Percentiles rank a stretch among this genome's conserved stretches.
phyloP scores from a whole-genome alignment of 495 filamentous ascomycete genomes.

The Penicillium parvum region DNA sequence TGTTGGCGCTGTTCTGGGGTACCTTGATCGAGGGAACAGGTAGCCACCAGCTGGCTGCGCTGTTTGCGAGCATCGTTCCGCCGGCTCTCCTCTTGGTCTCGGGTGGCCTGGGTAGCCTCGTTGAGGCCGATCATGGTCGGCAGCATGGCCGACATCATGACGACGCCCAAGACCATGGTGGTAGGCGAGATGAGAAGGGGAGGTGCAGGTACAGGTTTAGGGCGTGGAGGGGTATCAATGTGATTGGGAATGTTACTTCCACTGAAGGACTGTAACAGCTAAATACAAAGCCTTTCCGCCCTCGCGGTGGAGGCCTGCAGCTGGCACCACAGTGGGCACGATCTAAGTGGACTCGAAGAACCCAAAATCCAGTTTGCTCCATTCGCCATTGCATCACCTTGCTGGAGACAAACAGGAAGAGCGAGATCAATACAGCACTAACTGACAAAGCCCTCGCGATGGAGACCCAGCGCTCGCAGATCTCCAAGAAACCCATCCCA shows the following conservation, averaged over 20 bases:
- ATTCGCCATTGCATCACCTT: conserved; percentile 16
- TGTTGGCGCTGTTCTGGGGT: conserved; percentile 17
- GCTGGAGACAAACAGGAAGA: conserved; percentile 13
- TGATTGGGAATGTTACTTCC: not conserved
- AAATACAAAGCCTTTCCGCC: conserved; percentile 14
- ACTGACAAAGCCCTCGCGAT: not conserved
- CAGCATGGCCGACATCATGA: conserved; percentile 31
- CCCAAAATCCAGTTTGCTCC: conserved; percentile 3
- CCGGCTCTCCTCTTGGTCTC: conserved; percentile 22
- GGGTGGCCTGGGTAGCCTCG: conserved; percentile 20
- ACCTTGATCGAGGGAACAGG: conserved; percentile 16
- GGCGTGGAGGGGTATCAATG: too few species aligned
- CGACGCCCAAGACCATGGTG: conserved; percentile 25
- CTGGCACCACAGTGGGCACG: conserved; percentile 2
- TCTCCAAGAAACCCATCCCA: conserved; percentile 1
- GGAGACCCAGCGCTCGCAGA: conserved; percentile 5
- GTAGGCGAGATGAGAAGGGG: not conserved
- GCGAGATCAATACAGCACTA: conserved; percentile 2
- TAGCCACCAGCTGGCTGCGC: conserved; percentile 21
- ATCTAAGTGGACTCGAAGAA: conserved; percentile 10
- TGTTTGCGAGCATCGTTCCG: conserved; percentile 18
- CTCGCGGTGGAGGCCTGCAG: conserved; percentile 4
- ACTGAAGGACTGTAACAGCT: conserved; percentile 5
- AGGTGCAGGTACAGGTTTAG: not conserved
- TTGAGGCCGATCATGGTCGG: conserved; percentile 29